phyloP scores from a whole-genome alignment of 805 yeast species.

The Lipomyces sp. region DNA sequence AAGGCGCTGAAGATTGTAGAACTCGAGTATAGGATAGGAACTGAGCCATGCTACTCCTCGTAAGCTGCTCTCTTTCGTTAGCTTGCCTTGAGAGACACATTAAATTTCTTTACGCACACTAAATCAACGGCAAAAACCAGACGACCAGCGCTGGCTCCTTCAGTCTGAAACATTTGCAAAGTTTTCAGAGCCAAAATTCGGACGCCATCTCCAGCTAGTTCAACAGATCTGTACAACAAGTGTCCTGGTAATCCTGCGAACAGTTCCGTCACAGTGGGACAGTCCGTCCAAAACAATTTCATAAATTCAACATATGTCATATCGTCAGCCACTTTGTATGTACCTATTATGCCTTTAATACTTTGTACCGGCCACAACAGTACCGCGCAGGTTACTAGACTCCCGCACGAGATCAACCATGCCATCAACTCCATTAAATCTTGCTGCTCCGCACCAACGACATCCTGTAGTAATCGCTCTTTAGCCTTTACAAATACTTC shows the following conservation, averaged over 20 bases:
- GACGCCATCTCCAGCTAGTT: neutral
- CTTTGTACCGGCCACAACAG: conserved; percentile 5
- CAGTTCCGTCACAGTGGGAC: neutral
- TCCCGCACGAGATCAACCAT: conserved; percentile 1
- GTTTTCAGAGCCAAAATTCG: neutral
- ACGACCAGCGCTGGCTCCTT: neutral
- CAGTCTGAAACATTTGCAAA: neutral
- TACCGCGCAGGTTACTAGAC: neutral
- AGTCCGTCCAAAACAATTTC: neutral
- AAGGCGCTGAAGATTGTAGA: neutral
- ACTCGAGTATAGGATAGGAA: conserved; percentile 1
- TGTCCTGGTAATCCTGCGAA: conserved; percentile 9
- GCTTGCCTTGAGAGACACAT: neutral
- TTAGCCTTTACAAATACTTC: neutral
- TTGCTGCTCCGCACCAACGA: neutral
- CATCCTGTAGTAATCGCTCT: neutral
- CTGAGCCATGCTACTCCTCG: conserved; percentile 4
- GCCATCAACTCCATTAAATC: conserved; percentile 2
- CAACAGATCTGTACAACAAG: neutral
- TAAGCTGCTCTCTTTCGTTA: neutral
- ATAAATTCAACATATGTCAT: conserved; percentile 1
- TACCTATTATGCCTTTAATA: neutral
- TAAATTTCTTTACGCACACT: neutral
- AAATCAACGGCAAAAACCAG: neutral
- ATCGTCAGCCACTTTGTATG: neutral